Percentiles rank a stretch among this genome's conserved stretches.
Conservation (phyloP, 1,284 basidiomycete species). For the Tylopilus orsonianus region DNA sequence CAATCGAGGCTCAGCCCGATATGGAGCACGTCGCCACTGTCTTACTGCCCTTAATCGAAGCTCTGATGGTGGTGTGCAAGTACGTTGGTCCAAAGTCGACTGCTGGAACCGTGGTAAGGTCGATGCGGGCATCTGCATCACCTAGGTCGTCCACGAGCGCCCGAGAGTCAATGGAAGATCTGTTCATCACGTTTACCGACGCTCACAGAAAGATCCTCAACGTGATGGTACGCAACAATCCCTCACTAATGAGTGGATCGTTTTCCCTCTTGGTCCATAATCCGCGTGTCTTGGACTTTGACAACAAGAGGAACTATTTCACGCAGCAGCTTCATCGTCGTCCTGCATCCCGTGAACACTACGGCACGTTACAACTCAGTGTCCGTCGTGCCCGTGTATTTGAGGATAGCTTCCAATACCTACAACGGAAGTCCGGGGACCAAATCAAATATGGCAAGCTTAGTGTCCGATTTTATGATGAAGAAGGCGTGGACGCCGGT, state of each 20-base stretch:
- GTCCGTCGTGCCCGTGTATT: conserved; percentile 94
- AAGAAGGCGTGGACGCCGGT: conserved; percentile 98
- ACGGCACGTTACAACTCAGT: conserved; percentile 86
- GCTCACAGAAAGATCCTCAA: conserved; percentile 94
- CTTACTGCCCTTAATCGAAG: conserved; percentile 88
- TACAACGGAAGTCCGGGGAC: conserved; percentile 89
- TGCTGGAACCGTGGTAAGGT: conserved; percentile 43
- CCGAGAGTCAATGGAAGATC: conserved; percentile 77
- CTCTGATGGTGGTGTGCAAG: conserved; percentile 98
- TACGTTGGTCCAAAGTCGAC: conserved; percentile 72
- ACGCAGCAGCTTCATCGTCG: conserved; percentile 93
- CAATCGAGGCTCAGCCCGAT: conserved; percentile 78
- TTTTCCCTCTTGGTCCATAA: conserved; percentile 97
- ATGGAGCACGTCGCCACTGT: conserved; percentile 89
- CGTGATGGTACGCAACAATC: conserved; percentile 97
- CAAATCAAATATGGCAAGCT: conserved; percentile 99
- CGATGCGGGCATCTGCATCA: conserved; percentile 57
- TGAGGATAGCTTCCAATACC: conserved; percentile 93
- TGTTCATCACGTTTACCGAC: conserved; percentile 94
- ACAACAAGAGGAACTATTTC: conserved; percentile 99
- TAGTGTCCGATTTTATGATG: conserved; percentile 94
- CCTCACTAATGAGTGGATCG: conserved; percentile 95
- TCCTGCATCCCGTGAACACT: conserved; percentile 76
- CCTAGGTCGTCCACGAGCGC: conserved; percentile 66
- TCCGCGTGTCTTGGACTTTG: conserved; percentile 96